Evolutionary conservation across 2,329 filamentous ascomycete species (phyloP), one percentile per base, ranked within the genome.

Genomic region (Sphaerulina vaccinii): DNA sequence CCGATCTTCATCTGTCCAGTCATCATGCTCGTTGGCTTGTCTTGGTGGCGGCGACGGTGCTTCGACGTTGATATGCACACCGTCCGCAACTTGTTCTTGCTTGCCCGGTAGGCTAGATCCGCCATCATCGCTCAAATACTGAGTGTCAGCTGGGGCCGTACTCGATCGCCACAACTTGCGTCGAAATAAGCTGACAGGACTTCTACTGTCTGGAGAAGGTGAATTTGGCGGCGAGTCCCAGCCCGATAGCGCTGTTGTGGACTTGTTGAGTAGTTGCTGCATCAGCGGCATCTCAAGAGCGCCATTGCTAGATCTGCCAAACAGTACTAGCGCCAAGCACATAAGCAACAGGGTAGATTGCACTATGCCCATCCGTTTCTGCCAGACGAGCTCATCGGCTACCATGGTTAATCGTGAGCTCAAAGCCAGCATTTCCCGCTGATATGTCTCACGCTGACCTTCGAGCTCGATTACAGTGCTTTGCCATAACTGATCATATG

Each of bases 401-500:
- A 99, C 80, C 24, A 97, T 79, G 52, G 88, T 91, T 35, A 99
- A 80, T 19, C 93, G 82, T 7, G 84, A 76, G 63, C 85, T 88
- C 47, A 97, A 79, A 2, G 91, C 91, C 36, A 90, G 78, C 54
- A 95, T 86, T 66, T 97, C 91, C 49, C 84, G 80, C 65, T 91
- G 84, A 13, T 88, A 88, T 61, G 90, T 85, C 65, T 95, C 87
- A 36, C 90, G 85, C 69, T 96, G 92, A 36, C 84, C 85, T 68
- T 96, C 90, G 11, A 97, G 81, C 23, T 95, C 91, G 49, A 96
- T 85, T 18, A 96, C 86, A 9, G 95, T 96, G 16, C 88, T 92
- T 70, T 96, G 91, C 91, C 92, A 97, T 10, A 97, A 84, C 65
- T 96, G 89, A 66, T 97, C 92, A 69, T 97, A 97, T 68, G 96